Evolutionary conservation across 148 eudicot genomes (phyloP).

Genomic region (Chenopodium berlandieri): DNA sequence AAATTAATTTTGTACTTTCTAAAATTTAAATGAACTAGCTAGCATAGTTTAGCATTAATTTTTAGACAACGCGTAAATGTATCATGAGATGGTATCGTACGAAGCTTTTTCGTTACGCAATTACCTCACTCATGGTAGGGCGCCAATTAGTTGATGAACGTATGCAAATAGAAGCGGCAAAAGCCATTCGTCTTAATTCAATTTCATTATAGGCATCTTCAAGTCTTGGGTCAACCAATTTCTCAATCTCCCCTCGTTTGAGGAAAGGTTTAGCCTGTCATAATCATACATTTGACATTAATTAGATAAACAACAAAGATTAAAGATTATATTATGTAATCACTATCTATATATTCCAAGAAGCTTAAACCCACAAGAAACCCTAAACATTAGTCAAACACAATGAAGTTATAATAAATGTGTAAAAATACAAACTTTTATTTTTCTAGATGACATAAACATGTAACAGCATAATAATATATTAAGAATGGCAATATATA

Average conservation of each 20-base stretch:
- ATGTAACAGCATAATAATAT: too few relatives aligned
- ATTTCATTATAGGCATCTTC: conserved; percentile 44
- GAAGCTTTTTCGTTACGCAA: background rate
- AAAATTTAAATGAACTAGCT: too few relatives aligned
- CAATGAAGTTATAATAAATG: background rate
- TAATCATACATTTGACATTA: conserved; percentile 20
- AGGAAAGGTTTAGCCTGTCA: conserved; percentile 83
- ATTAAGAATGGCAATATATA: background rate
- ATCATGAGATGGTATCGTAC: too few relatives aligned
- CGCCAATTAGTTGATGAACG: conserved; percentile 83
- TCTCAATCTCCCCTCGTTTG: conserved; percentile 51
- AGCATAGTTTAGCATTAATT: too few relatives aligned
- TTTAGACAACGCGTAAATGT: too few relatives aligned
- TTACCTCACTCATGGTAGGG: conserved; percentile 84
- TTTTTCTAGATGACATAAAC: background rate
- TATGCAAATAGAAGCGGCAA: conserved; percentile 80
- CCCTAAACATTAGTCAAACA: background rate
- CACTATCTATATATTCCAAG: background rate
- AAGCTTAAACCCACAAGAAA: conserved; percentile 30
- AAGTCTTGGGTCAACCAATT: conserved; percentile 70
- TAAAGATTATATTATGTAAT: background rate
- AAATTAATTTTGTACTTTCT: too few relatives aligned
- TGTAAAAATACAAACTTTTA: background rate
- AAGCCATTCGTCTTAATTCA: conserved; percentile 50
- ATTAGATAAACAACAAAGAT: background rate